Evolutionary conservation across 2,329 filamentous ascomycete genomes (phyloP).

Genomic region (Fusarium austroafricanum): DNA sequence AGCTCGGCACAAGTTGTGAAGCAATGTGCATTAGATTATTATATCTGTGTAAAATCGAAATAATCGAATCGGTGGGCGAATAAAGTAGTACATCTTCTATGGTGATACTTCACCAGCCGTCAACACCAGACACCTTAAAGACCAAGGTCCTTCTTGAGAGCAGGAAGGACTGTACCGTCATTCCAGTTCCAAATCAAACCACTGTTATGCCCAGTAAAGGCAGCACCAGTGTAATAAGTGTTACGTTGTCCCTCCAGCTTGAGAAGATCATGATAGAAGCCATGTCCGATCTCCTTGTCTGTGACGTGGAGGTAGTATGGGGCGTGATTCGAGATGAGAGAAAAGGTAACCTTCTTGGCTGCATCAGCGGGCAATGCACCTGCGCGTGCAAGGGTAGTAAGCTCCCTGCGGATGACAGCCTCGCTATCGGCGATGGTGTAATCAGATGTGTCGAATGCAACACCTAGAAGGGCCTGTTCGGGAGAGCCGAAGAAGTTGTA

Average conservation of each 20-base stretch:
- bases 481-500: background rate
- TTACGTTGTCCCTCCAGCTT: constrained; percentile 21
- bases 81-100: too few species aligned
- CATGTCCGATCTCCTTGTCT: background rate
- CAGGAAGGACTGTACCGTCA: constrained; percentile 27
- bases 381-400: constrained; percentile 2
- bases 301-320: constrained; percentile 33
- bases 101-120: background rate
- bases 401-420: constrained; percentile 15
- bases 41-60: too few species aligned
- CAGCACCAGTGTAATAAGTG: constrained; percentile 40
- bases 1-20: too few species aligned
- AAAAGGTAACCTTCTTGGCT: constrained; percentile 9
- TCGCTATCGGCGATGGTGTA: constrained; percentile 15
- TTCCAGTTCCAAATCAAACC: constrained; percentile 39
- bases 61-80: too few species aligned
- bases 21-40: too few species aligned
- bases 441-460: constrained; percentile 6
- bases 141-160: constrained; percentile 30
- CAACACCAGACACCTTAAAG: background rate
- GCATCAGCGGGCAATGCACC: constrained; percentile 10
- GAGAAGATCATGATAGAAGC: constrained; percentile 28
- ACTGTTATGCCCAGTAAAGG: constrained; percentile 39
- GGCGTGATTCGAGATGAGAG: constrained; percentile 15
- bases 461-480: constrained; percentile 4